These are phyloP conservation scores for Amphirosellinia nigrospora DNA, from an alignment of 495 filamentous ascomycete genomes.

Conservation along the genomic window DNA sequence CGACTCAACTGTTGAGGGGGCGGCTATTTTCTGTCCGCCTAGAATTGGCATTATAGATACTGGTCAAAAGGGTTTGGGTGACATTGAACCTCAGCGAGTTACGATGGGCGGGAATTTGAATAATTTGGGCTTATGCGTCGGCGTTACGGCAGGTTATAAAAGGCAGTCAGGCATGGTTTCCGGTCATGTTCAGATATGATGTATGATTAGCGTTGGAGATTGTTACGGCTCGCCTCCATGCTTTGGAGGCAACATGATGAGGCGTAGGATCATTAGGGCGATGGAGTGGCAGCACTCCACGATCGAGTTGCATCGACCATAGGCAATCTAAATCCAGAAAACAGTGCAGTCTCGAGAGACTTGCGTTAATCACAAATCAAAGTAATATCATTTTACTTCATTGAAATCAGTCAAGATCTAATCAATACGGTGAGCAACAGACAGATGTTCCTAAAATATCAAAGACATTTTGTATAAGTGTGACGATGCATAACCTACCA, in stretches of 20 bases:
- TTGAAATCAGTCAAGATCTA: background rate
- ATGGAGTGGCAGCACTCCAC: conserved; percentile 10
- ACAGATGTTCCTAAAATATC: background rate
- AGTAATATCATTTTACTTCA: background rate
- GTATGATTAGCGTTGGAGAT: conserved; percentile 26
- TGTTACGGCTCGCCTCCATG: conserved; percentile 8
- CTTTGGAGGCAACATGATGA: conserved; percentile 15
- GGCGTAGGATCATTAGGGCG: conserved; percentile 2
- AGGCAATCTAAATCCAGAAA: background rate
- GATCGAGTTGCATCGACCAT: conserved; percentile 12
- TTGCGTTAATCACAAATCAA: conserved; percentile 7
- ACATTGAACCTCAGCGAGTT: conserved; percentile 29
- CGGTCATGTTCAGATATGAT: conserved; percentile 23
- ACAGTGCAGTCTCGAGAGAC: conserved; percentile 5
- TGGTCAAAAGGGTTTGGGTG: conserved; percentile 36
- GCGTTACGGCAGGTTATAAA: conserved; percentile 26
- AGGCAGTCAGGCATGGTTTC: conserved; percentile 12
- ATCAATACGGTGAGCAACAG: background rate
- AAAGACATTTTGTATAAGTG: background rate
- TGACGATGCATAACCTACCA: conserved; percentile 14
- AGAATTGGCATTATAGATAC: conserved; percentile 31
- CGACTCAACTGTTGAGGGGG: conserved; percentile 1
- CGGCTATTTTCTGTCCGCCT: conserved; percentile 21
- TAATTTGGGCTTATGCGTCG: conserved; percentile 34
- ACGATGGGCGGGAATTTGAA: conserved; percentile 7